These are phyloP conservation scores for Beauveria bassiana DNA, from an alignment of 2,329 filamentous ascomycete species.

Conservation along the genomic window DNA sequence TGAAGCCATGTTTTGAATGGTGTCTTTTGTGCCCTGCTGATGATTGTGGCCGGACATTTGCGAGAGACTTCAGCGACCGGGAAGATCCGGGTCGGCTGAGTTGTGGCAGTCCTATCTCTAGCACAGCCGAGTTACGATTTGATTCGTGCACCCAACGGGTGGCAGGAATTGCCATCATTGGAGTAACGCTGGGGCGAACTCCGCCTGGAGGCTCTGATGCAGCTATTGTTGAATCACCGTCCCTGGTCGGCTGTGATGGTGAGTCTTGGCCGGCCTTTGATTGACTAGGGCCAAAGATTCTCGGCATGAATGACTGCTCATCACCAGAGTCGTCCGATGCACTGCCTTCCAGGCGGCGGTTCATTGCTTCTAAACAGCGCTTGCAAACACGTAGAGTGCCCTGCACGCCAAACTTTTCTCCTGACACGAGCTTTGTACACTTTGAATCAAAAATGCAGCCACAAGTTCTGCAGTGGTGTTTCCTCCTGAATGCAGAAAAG, in stretches of 20 bases:
- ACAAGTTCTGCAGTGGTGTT: slow-evolving; percentile 92
- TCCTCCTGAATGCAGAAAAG: slow-evolving; percentile 89
- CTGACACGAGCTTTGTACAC: slow-evolving; percentile 86
- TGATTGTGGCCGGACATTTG: slow-evolving; percentile 64
- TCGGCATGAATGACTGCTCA: slow-evolving; percentile 60
- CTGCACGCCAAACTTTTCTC: slow-evolving; percentile 77
- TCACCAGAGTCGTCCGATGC: slow-evolving; percentile 80
- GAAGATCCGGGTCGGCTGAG: slow-evolving; percentile 90
- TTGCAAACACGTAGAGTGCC: slow-evolving; percentile 86
- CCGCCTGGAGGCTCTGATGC: slow-evolving; percentile 36
- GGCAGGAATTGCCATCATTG: slow-evolving; percentile 64
- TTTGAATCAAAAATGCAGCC: slow-evolving; percentile 98
- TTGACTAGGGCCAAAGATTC: slow-evolving; percentile 51
- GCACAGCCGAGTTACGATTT: slow-evolving; percentile 76
- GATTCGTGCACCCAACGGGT: slow-evolving; percentile 63
- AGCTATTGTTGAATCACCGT: slow-evolving; percentile 27
- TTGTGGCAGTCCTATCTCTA: slow-evolving; percentile 82
- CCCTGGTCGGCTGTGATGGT: slow-evolving; percentile 29
- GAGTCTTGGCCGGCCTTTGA: slow-evolving; percentile 31
- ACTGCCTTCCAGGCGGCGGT: slow-evolving; percentile 80
- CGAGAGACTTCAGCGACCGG: slow-evolving; percentile 71
- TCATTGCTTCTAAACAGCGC: slow-evolving; percentile 84
- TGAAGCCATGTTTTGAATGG: slow-evolving; percentile 78
- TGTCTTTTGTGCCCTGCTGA: slow-evolving; percentile 70
- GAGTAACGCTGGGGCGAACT: slow-evolving; percentile 50